Conservation (phyloP, 345 rosid genomes). For the Populus alba region DNA sequence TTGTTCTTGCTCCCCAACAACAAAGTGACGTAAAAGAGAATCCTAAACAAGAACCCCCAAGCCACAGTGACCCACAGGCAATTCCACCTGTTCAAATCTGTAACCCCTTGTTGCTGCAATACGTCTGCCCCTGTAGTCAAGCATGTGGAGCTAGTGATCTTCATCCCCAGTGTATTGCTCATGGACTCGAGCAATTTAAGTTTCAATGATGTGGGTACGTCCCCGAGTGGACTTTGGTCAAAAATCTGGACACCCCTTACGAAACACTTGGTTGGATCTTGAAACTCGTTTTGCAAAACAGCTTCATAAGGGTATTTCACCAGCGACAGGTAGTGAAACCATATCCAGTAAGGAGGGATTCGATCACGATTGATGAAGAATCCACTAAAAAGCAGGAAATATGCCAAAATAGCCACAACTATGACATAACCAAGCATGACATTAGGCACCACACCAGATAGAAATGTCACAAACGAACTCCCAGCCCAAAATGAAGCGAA, state of each 20-base stretch:
- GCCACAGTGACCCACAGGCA: conserved; percentile 80
- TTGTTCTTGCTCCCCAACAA: conserved; percentile 93
- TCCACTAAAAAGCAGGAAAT: conserved; percentile 90
- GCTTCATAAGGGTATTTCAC: conserved; percentile 92
- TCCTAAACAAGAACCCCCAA: conserved; percentile 84
- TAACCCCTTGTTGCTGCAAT: conserved; percentile 61
- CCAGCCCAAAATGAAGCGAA: conserved; percentile 92
- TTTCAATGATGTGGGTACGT: conserved; percentile 46
- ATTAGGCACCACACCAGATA: conserved; percentile 85
- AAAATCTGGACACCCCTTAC: conserved; percentile 76
- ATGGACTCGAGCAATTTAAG: conserved; percentile 44
- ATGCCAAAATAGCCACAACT: conserved; percentile 82
- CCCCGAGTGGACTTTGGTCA: conserved; percentile 75
- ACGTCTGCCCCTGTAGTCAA: conserved; percentile 72
- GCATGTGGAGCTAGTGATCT: conserved; percentile 73
- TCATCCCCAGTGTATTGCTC: conserved; percentile 54
- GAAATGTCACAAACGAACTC: conserved; percentile 86
- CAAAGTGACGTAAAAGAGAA: conserved; percentile 72
- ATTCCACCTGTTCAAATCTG: conserved; percentile 70
- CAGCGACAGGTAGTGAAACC: conserved; percentile 93
- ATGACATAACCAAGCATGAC: conserved; percentile 96
- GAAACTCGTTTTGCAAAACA: conserved; percentile 76
- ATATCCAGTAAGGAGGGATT: conserved; percentile 83
- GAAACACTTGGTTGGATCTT: conserved; percentile 63
- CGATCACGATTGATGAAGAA: conserved; percentile 87